Evolutionary conservation across 768 basidiomycete genomes (phyloP).

Genomic region (Rhizopogon roseolus): DNA sequence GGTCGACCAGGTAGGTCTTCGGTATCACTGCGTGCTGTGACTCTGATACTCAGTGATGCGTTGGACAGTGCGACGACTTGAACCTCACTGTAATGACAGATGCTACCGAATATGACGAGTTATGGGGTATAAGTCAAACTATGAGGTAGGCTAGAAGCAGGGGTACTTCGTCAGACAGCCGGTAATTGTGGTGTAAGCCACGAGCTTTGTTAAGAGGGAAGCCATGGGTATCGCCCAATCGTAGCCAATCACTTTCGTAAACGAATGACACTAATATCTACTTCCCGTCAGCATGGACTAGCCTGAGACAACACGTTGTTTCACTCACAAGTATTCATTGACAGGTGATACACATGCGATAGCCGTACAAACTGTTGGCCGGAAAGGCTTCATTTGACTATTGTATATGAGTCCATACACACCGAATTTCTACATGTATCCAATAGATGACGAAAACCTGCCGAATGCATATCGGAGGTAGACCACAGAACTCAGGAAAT

Average conservation of each 20-base stretch:
- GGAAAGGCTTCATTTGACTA: background rate
- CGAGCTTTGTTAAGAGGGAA: background rate
- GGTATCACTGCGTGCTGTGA: background rate
- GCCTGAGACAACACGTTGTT: background rate
- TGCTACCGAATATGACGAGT: background rate
- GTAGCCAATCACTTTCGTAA: background rate
- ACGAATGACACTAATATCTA: background rate
- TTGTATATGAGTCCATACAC: background rate
- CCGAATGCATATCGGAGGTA: background rate
- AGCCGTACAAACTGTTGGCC: background rate
- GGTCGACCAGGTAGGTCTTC: background rate
- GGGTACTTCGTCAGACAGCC: slow-evolving; percentile 1
- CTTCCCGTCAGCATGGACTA: background rate
- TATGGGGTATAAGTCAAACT: background rate
- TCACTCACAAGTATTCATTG: slow-evolving; percentile 1
- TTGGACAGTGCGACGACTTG: background rate
- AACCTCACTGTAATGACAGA: background rate
- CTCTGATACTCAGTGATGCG: background rate
- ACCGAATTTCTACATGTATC: background rate
- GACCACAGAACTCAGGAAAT: background rate
- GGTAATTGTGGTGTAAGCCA: background rate
- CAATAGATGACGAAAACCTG: background rate
- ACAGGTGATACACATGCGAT: background rate
- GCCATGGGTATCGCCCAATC: background rate
- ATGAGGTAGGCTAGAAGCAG: too few relatives aligned